phyloP scores from a whole-genome alignment of 2,329 filamentous ascomycete genomes.

The Fusarium continuum region DNA sequence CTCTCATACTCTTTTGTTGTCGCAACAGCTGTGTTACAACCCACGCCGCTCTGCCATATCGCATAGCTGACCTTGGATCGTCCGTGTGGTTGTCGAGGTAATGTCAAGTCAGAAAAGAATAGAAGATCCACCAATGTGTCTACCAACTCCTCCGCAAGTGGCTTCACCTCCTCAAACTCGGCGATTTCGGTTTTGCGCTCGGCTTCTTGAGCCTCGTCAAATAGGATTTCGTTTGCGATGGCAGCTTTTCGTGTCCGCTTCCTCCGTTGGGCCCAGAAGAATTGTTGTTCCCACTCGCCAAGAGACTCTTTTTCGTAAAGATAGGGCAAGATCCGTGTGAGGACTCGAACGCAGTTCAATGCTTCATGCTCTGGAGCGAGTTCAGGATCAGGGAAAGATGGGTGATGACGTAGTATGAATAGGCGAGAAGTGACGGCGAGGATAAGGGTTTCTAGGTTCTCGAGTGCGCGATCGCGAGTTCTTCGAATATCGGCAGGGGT shows the following conservation, averaged over 20 bases:
- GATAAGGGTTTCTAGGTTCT: conserved; percentile 90
- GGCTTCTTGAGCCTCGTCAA: conserved; percentile 75
- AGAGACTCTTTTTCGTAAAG: conserved; percentile 89
- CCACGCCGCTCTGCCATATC: conserved; percentile 98
- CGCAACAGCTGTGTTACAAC: conserved; percentile 87
- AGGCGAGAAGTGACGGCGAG: conserved; percentile 85
- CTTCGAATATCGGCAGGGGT: conserved; percentile 88
- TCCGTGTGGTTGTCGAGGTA: conserved; percentile 75
- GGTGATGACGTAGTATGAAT: conserved; percentile 83
- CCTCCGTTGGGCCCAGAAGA: conserved; percentile 86
- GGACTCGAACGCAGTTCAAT: conserved; percentile 92
- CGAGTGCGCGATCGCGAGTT: conserved; percentile 82
- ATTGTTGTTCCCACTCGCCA: conserved; percentile 85
- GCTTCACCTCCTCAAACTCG: conserved; percentile 83
- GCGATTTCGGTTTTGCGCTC: conserved; percentile 58
- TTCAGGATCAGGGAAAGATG: conserved; percentile 88
- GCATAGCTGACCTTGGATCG: conserved; percentile 88
- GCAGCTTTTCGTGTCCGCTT: conserved; percentile 74
- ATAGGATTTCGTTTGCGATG: conserved; percentile 79
- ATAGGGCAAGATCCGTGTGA: conserved; percentile 90
- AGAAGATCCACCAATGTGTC: conserved; percentile 89
- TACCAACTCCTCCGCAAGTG: conserved; percentile 90
- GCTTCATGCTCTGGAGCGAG: conserved; percentile 85
- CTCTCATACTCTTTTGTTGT: conserved; percentile 93
- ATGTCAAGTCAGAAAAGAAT: conserved; percentile 90